Base-by-base conservation (phyloP, 192 early-diverging fungal species). In the Mortierella alpina region DNA sequence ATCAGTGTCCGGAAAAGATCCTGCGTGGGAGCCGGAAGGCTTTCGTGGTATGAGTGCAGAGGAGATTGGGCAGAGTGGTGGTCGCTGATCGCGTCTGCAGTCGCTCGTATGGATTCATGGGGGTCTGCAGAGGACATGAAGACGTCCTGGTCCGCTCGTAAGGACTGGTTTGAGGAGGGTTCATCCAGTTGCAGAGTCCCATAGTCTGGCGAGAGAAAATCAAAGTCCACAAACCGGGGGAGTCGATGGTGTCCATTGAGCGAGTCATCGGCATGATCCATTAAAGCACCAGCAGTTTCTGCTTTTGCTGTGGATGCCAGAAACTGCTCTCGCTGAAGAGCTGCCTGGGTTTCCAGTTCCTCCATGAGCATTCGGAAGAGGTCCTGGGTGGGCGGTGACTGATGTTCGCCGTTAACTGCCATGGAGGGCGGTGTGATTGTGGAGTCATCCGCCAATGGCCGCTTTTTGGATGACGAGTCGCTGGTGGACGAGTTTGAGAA, bases 361-460 rank as follows among this genome's bases (percentile, higher is more conserved):
- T 76, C 74, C 74, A 76, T 76, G 7, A 76, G 66, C 67, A 69
- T 76, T 20, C 74, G 74, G 49, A 76, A 76, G 31, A 75, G 63
- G 69, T 76, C 74, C 42, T 76, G 74, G 8, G 74, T 76, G 4
- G 74, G 74, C 8, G 74, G 74, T 9, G 74, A 76, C 8, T 52
- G 53, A 2, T 76, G 66, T 47, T 76, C 67, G 11, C 69, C 66
- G 15, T 14, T 57, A 9, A 22, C 12, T 40, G 74, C 11, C 4
- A 62, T 56, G 0, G 59, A 22, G 2, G 66, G 61, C 11, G 67
- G 60, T 44, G 74, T 68, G 1, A 7, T 63, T 8, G 59, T 64
- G 18, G 53, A 17, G 6, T 76, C 74, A 18, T 69, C 74, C 7
- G 53, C 10, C 5, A 76, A 22, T 40, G 51, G 61, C n/a, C 67